Evolutionary conservation across 495 filamentous ascomycete species (phyloP).

Genomic region (Staphylotrichum tortipilum): DNA sequence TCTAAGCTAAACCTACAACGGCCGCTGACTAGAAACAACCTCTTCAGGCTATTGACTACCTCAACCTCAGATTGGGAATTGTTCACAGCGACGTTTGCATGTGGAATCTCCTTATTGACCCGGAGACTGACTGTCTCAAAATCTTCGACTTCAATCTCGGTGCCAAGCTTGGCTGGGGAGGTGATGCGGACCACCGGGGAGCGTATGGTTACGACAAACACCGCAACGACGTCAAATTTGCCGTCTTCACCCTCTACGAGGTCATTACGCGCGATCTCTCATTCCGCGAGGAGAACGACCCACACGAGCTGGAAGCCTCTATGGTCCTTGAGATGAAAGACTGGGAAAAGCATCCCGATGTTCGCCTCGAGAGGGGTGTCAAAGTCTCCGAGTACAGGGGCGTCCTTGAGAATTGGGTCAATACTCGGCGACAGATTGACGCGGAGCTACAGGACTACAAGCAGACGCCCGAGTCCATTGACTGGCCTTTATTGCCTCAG

Average conservation of each 20-base stretch:
- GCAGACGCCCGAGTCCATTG: background rate
- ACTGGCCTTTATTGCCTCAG: background rate
- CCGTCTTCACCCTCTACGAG: conserved; percentile 6
- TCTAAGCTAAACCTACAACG: conserved; percentile 51
- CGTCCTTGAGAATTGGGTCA: conserved; percentile 4
- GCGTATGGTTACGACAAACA: background rate
- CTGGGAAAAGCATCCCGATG: conserved; percentile 5
- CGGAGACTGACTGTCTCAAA: background rate
- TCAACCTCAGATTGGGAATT: conserved; percentile 9
- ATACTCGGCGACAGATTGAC: background rate
- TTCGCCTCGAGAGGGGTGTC: conserved; percentile 1
- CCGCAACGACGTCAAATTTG: conserved; percentile 6
- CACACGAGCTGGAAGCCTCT: background rate
- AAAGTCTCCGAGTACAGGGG: conserved; percentile 2
- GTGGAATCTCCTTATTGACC: conserved; percentile 9
- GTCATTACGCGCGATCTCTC: conserved; percentile 7
- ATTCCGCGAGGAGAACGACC: background rate
- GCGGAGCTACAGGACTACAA: background rate
- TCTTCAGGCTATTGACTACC: conserved; percentile 8
- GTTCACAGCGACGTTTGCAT: conserved; percentile 5
- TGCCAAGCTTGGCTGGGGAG: conserved; percentile 6
- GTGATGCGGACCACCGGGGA: background rate
- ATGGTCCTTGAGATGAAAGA: background rate
- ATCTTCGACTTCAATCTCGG: conserved; percentile 10
- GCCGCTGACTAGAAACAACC: conserved; percentile 51